These are phyloP conservation scores for Xylariaceae sp. DNA, from an alignment of 2,329 filamentous ascomycete species.

Conservation along the genomic window DNA sequence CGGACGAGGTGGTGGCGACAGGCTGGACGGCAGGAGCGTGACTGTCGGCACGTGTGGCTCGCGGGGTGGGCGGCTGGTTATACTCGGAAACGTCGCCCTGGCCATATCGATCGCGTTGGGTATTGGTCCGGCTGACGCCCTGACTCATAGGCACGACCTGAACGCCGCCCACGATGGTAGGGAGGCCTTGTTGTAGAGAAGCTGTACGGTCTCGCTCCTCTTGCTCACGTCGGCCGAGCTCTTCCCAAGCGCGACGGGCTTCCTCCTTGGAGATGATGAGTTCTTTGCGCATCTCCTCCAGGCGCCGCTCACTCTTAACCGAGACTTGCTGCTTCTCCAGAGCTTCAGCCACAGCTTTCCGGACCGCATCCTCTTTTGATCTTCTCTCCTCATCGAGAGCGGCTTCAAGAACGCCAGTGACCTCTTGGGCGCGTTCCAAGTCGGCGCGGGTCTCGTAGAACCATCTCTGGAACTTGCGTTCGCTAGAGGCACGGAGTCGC, in stretches of 20 bases:
- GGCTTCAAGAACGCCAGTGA: constrained; percentile 75
- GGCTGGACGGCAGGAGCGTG: constrained; percentile 44
- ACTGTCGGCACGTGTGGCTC: constrained; percentile 35
- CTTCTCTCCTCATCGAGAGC: constrained; percentile 73
- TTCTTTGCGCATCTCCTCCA: constrained; percentile 90
- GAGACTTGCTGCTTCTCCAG: constrained; percentile 68
- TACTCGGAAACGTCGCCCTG: constrained; percentile 33
- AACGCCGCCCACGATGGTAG: constrained; percentile 86
- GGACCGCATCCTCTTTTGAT: constrained; percentile 64
- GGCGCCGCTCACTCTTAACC: constrained; percentile 67
- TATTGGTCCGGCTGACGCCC: constrained; percentile 54
- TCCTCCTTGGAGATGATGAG: constrained; percentile 94
- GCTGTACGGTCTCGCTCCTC: constrained; percentile 84
- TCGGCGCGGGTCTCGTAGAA: constrained; percentile 93
- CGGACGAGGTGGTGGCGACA: constrained; percentile 37
- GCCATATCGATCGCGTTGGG: constrained; percentile 38
- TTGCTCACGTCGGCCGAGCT: constrained; percentile 87
- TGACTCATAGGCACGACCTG: constrained; percentile 93
- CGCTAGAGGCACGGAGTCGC: constrained; percentile 86
- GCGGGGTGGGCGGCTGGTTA: constrained; percentile 28
- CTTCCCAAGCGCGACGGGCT: constrained; percentile 93
- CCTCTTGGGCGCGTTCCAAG: constrained; percentile 79
- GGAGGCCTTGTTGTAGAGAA: constrained; percentile 82
- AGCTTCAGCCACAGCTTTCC: constrained; percentile 62
- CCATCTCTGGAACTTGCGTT: constrained; percentile 97